A percentile compares a stretch with the other conserved stretches of the same genome.
Conservation (phyloP, 768 basidiomycete genomes). For the Macrolepiota albuminosa region DNA sequence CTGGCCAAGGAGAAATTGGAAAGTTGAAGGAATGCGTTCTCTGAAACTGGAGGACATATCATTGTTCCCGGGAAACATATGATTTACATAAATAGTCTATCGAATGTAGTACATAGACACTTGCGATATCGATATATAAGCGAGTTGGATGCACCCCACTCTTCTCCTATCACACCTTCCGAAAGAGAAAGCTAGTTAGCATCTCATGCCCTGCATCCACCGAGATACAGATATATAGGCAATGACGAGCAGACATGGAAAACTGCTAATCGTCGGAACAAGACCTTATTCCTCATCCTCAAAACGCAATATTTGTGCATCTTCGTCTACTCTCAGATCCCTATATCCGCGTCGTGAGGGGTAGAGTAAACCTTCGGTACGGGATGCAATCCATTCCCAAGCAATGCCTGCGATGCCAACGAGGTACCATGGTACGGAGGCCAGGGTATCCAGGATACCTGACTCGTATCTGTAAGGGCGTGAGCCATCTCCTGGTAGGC, state of each 20-base stretch:
- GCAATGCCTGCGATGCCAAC: constrained; percentile 74
- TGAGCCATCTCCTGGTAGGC: constrained; percentile 58
- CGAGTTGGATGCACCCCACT: not conserved
- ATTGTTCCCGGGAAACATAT: not conserved
- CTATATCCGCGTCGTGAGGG: constrained; percentile 63
- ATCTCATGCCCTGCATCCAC: not conserved
- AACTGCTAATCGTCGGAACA: not conserved
- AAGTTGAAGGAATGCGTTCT: not conserved
- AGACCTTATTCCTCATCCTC: constrained; percentile 61
- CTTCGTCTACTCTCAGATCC: constrained; percentile 78
- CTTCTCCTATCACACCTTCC: not conserved
- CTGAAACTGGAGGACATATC: too few species aligned
- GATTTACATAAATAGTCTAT: not conserved
- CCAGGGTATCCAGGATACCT: constrained; percentile 63
- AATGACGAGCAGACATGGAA: not conserved
- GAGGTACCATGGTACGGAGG: constrained; percentile 88
- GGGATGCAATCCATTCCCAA: constrained; percentile 57
- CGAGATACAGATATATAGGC: not conserved
- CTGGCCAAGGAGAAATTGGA: constrained; percentile 9
- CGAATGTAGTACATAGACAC: not conserved
- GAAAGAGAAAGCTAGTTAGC: not conserved
- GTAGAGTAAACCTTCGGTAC: constrained; percentile 37
- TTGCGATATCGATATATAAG: not conserved
- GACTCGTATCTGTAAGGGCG: constrained; percentile 26
- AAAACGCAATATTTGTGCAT: constrained; percentile 81